Base-by-base conservation (phyloP, 805 yeast species). In the Crinitomyces ghanaensis region DNA sequence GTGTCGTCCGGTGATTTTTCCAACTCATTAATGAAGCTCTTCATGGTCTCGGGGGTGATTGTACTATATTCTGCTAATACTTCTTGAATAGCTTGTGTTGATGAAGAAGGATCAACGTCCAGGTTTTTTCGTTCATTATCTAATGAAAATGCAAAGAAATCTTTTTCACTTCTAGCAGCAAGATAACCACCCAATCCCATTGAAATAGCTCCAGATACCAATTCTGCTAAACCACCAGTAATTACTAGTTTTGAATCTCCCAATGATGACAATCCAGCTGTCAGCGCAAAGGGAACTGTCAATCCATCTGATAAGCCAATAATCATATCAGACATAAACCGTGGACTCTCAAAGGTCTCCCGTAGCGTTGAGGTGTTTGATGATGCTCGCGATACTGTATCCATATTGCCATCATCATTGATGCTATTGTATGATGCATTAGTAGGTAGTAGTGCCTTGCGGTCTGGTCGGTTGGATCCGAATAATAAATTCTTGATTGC, bases 151-250 rank as follows among this genome's bases (percentile, higher is more conserved):
- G 46, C 38, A 33, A 43, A 49, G 34, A 43, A 47, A 31, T 57
- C 62, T 31, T 34, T 60, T 60, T 88, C 98, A 9, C 86, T 74
- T 55, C 78, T 79, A 27, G 98, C 98, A 19, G 97, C 98, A 36
- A 88, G 65, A 56, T 72, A 88, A 19, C 98, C 98, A 38, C 98
- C 98, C 35, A 88, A 71, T 6, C 98, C 97, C 98, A 88, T 88
- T 19, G 94, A 80, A 34, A 88, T 86, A 28, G 97, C 93, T 31
- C 98, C 98, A 4, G 95, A 81, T 3, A 88, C 93, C 45, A 88
- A 72, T 63, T 88, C 98, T 6, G 97, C 97, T 70, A 88, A 72
- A 16, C 97, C 98, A 66, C 97, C 98, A 18, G 97, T 85, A 40
- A 88, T 85, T 33, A 88, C 98, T 42, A 88, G 69, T 54, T 72